Percentiles rank a stretch among this genome's conserved stretches.
Conservation (phyloP, 108 stramenopile species). For the Cyclostephanos tholiformis region DNA sequence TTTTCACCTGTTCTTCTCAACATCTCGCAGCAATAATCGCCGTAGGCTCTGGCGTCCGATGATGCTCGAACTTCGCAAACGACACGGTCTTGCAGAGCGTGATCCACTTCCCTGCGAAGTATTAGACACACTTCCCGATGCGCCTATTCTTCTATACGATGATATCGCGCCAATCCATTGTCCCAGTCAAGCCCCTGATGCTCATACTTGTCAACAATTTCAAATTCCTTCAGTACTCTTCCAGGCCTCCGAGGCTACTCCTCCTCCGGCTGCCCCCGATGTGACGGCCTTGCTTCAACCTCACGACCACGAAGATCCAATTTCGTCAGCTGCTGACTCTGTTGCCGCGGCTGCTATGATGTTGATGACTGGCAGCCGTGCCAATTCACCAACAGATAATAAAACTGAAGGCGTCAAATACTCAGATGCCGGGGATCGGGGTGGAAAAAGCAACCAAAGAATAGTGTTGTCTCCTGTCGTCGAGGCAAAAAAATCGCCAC, state of each 20-base stretch:
- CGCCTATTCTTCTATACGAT: neutral
- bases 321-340: constrained; percentile 8
- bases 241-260: neutral
- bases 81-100: neutral
- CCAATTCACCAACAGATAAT: neutral
- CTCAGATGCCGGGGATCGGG: neutral
- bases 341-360: constrained; percentile 9
- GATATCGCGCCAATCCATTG: neutral
- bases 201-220: neutral
- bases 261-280: neutral
- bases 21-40: neutral
- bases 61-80: constrained; percentile 3
- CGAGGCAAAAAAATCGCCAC: neutral
- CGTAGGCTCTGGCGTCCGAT: constrained; percentile 10
- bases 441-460: neutral
- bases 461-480: neutral
- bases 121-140: neutral
- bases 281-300: neutral
- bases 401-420: neutral
- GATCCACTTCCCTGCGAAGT: neutral
- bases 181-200: neutral
- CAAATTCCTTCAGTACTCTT: neutral
- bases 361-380: constrained; percentile 6
- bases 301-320: neutral
- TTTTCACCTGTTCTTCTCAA: neutral